Conservation (phyloP, 345 rosid genomes). For the Psidium friedrichsthalianum region DNA sequence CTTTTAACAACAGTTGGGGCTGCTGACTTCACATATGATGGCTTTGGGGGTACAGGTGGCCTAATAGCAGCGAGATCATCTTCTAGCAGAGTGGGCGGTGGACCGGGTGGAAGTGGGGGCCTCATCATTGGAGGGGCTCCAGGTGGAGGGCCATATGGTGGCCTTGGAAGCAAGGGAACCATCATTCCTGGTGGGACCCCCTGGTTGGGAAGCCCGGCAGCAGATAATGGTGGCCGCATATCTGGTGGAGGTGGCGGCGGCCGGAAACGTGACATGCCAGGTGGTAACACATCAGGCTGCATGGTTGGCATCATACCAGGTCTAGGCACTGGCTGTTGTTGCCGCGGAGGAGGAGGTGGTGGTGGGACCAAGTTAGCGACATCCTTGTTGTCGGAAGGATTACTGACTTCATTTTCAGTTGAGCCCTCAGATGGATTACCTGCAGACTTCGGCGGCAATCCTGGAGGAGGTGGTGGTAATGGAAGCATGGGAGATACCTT, state of each 20-base stretch:
- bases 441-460: conserved; percentile 31
- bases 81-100: conserved; percentile 55
- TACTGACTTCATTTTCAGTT: conserved; percentile 33
- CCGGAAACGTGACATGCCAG: conserved; percentile 60
- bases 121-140: conserved; percentile 91
- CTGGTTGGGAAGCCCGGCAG: conserved; percentile 41
- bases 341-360: conserved; percentile 82
- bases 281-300: conserved; percentile 54
- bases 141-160: conserved; percentile 81
- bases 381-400: conserved; percentile 30
- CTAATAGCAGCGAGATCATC: conserved; percentile 33
- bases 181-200: conserved; percentile 49
- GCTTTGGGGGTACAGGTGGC: conserved; percentile 58
- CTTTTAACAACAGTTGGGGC: conserved; percentile 96
- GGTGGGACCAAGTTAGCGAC: conserved; percentile 54
- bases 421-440: conserved; percentile 30
- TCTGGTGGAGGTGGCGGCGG: conserved; percentile 82
- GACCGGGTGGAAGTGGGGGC: conserved; percentile 97
- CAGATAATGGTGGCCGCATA: conserved; percentile 22
- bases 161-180: conserved; percentile 64
- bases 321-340: conserved; percentile 41
- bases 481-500: conserved; percentile 37
- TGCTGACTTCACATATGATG: conserved; percentile 94
- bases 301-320: conserved; percentile 24
- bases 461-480: conserved; percentile 61